phyloP scores from a whole-genome alignment of 2,329 filamentous ascomycete species.

The Microthyrium microscopicum region DNA sequence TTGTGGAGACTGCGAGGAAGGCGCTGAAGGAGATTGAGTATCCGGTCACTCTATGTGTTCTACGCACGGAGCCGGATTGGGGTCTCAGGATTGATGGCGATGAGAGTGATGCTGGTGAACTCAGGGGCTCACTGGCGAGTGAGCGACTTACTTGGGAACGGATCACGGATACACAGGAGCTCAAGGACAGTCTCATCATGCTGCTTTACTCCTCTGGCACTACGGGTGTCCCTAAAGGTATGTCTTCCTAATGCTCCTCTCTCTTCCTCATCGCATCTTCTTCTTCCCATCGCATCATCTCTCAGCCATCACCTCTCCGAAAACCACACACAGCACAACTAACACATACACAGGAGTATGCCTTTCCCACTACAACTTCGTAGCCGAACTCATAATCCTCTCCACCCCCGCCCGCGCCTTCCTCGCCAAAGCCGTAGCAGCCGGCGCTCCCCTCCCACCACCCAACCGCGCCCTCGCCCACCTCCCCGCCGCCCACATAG shows the following conservation, averaged over 20 bases:
- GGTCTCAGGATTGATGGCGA: conserved; percentile 15
- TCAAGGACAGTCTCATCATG: conserved; percentile 29
- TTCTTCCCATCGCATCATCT: too few relatives aligned
- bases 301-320: too few relatives aligned
- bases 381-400: conserved; percentile 23
- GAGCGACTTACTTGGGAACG: conserved; percentile 27
- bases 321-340: neutral
- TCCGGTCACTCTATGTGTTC: conserved; percentile 31
- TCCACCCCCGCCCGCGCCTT: conserved; percentile 15
- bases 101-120: conserved; percentile 17
- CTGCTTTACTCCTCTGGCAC: conserved; percentile 32
- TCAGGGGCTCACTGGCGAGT: conserved; percentile 15
- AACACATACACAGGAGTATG: conserved; percentile 18
- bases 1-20: conserved; percentile 29
- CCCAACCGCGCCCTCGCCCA: conserved; percentile 25
- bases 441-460: conserved; percentile 6
- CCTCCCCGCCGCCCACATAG: conserved; percentile 30
- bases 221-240: conserved; percentile 30
- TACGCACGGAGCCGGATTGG: conserved; percentile 27
- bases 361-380: conserved; percentile 27
- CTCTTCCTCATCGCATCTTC: too few relatives aligned
- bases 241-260: conserved; percentile 1
- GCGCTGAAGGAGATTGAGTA: conserved; percentile 34
- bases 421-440: conserved; percentile 1
- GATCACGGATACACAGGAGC: conserved; percentile 32